Evolutionary conservation across 371 early-diverging fungal species (phyloP).

Genomic region (Cokeromyces recurvatus): DNA sequence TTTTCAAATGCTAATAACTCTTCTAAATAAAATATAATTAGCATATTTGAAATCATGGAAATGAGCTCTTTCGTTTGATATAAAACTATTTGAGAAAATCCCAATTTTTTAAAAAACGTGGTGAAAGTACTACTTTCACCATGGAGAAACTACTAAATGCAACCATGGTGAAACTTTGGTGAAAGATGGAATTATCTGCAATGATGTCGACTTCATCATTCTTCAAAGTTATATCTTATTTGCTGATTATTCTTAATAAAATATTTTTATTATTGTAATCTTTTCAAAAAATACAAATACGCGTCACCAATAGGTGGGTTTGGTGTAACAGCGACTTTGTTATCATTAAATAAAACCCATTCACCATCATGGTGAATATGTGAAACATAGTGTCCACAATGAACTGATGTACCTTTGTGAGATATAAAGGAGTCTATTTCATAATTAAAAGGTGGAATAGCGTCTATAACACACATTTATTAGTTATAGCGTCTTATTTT

Average conservation of each 20-base stretch:
- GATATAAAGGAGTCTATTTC: conserved; percentile 81
- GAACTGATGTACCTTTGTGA: conserved; percentile 95
- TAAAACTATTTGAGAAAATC: no score
- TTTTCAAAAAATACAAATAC: conserved; percentile 66
- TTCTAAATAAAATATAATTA: no score
- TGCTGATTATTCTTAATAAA: conserved; percentile 14
- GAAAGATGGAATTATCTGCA: no score
- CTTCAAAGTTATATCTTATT: conserved; percentile 19
- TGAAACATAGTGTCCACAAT: conserved; percentile 96
- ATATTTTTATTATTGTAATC: conserved; percentile 16
- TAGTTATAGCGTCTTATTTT: no score
- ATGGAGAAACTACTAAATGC: no score
- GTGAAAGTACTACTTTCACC: no score
- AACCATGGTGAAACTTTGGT: no score
- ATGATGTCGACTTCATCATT: conserved; percentile 19
- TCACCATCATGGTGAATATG: conserved; percentile 67
- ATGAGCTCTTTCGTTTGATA: no score
- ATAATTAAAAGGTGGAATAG: conserved; percentile 58
- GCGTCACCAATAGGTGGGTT: conserved; percentile 68
- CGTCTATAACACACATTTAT: no score
- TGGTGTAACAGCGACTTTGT: conserved; percentile 79
- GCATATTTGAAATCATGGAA: no score
- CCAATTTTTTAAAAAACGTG: no score
- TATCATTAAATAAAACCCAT: conserved; percentile 95
- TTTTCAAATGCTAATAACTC: no score